Evolutionary conservation across 2,329 filamentous ascomycete genomes (phyloP), one percentile per base, ranked within the genome.

Genomic region (Diplodia corticola): DNA sequence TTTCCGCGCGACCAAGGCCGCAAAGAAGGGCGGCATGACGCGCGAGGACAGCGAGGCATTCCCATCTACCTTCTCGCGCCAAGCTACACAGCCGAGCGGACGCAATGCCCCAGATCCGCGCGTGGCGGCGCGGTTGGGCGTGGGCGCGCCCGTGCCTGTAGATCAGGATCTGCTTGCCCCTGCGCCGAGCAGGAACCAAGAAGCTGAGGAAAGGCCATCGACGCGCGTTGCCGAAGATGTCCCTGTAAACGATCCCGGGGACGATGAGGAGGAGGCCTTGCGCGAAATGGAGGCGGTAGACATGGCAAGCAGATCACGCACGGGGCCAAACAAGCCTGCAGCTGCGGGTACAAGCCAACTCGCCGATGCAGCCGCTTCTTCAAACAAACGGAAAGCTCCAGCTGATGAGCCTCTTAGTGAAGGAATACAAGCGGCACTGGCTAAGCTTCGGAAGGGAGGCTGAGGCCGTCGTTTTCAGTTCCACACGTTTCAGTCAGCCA

Each of bases 1-100:
- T 0, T 97, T 98, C 72, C 82, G 92, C 67, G 87, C 90, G 5
- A 87, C 88, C 71, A 90, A 89, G 72, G 86, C 91, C 1, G 86
- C 85, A n/a, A 91, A 81, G 70, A 76, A 82, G 46, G 81, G 78
- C n/a, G 57, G 26, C 57, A 49, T 61, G 57, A 61, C 57, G 57
- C 57, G 44, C 44, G 76, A 79, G 50, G 73, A 73, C 50, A 74
- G 69, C 24, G 68, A 67, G 48, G 67, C 66, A 48, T 71, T 69
- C 1, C 63, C 74, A 30, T 73, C 74, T 28, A 71, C 65, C 70
- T 6, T 74, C 74, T 20, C 69, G 68, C 57, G 71, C 71, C 49
- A 75, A 75, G 71, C 64, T 15, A 73, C 24, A 67, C 67, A 33
- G 64, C 59, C 33, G 22, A 37, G 40, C 17, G 40, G 26, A 28